These are phyloP conservation scores for Xylariaceae sp. DNA, from an alignment of 2,329 filamentous ascomycete genomes.

Conservation along the genomic window DNA sequence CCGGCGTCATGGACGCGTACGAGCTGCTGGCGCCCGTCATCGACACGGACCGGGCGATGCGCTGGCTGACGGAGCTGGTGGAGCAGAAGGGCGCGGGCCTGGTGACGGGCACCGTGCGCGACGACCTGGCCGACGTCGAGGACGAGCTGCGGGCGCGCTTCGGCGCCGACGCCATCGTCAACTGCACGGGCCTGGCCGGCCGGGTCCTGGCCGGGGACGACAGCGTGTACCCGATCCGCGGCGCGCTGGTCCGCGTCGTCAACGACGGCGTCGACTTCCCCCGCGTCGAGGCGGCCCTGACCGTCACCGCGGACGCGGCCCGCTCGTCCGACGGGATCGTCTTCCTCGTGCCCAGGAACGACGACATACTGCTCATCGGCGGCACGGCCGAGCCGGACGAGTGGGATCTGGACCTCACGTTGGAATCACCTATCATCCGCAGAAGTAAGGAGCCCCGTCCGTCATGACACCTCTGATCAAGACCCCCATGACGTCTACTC, in stretches of 20 bases:
- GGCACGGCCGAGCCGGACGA: constrained; percentile 30
- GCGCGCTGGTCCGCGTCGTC: constrained; percentile 35
- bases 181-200: constrained; percentile 32
- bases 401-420: constrained; percentile 29
- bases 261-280: constrained; percentile 36
- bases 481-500: too few species aligned
- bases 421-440: constrained; percentile 30
- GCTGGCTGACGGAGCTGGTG: constrained; percentile 33
- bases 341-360: constrained; percentile 36
- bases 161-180: constrained; percentile 34
- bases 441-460: too few species aligned
- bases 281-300: constrained; percentile 31
- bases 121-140: constrained; percentile 29
- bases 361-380: constrained; percentile 35
- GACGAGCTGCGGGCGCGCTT: constrained; percentile 24
- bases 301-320: constrained; percentile 31
- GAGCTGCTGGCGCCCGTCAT: constrained; percentile 37
- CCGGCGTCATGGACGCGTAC: constrained; percentile 35
- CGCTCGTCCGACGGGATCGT: constrained; percentile 31
- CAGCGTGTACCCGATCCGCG: constrained; percentile 34
- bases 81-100: constrained; percentile 31
- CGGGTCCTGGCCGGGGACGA: constrained; percentile 29
- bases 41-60: constrained; percentile 37
- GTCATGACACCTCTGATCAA: too few species aligned
- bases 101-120: constrained; percentile 29